Evolutionary conservation across 768 basidiomycete genomes (phyloP).

Genomic region (Clitopilus hobsonii): DNA sequence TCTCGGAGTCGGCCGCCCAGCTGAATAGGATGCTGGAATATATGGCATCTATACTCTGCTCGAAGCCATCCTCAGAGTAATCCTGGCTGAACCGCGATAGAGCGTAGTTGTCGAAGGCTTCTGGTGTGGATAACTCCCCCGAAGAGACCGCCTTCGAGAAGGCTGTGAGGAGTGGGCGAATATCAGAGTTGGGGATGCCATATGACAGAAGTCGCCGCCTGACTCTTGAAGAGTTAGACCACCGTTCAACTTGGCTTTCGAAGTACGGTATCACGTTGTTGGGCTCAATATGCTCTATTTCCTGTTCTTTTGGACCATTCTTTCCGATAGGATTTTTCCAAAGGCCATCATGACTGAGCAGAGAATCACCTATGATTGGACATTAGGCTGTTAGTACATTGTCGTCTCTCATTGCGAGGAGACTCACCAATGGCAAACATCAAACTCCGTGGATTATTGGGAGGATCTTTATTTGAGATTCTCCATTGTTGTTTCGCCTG

Average conservation of each 20-base stretch:
- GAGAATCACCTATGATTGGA: no score
- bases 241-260: conserved; percentile 27
- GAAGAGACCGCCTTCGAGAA: conserved; percentile 35
- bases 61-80: conserved; percentile 18
- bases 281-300: conserved; percentile 2
- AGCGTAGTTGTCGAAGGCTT: conserved; percentile 27
- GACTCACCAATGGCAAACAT: no score
- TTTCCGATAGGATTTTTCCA: no score
- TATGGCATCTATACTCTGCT: conserved; percentile 37
- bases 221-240: conserved; percentile 30
- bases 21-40: conserved; percentile 49
- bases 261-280: conserved; percentile 28
- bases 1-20: conserved; percentile 43
- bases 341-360: no score
- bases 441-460: no score
- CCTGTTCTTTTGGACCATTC: neutral
- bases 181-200: conserved; percentile 39
- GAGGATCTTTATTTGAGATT: no score
- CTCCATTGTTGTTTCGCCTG: no score
- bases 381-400: no score
- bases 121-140: conserved; percentile 24
- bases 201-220: conserved; percentile 38
- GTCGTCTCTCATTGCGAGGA: no score
- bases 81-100: conserved; percentile 39
- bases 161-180: conserved; percentile 33